Conservation (phyloP, 306 rosid species). For the Potentilla sterilis region DNA sequence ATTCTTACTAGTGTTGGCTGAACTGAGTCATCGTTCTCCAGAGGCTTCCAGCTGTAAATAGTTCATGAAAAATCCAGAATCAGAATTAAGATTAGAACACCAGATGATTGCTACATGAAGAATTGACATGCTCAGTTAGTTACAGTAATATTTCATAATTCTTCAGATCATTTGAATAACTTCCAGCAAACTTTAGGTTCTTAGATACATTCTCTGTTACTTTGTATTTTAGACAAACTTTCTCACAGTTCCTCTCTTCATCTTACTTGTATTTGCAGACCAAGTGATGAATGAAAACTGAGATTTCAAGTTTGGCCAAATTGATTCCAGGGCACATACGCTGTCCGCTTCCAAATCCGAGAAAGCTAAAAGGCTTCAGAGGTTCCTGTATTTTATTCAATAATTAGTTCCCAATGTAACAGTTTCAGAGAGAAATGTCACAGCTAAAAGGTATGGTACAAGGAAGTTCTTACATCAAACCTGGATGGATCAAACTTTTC, state of each 20-base stretch:
- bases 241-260: neutral
- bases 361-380: constrained; percentile 65
- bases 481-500: constrained; percentile 71
- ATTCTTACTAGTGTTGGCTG: constrained; percentile 87
- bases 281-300: constrained; percentile 73
- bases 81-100: neutral
- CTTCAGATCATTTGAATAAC: neutral
- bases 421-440: neutral
- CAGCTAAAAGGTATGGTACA: neutral
- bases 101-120: neutral
- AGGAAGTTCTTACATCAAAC: constrained; percentile 58
- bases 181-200: neutral
- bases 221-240: neutral
- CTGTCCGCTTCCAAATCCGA: constrained; percentile 87
- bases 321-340: constrained; percentile 94
- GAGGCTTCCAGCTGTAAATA: constrained; percentile 60
- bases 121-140: neutral
- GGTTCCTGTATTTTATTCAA: constrained; percentile 46
- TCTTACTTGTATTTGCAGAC: constrained; percentile 74
- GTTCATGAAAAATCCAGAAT: constrained; percentile 2
- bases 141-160: neutral
- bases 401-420: neutral
- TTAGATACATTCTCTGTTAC: neutral
- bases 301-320: constrained; percentile 79
- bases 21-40: constrained; percentile 63